A percentile compares a stretch with the other conserved stretches of the same genome.
Evolutionary conservation across 2,329 filamentous ascomycete genomes (phyloP).

Genomic region (Fusarium nurragi): DNA sequence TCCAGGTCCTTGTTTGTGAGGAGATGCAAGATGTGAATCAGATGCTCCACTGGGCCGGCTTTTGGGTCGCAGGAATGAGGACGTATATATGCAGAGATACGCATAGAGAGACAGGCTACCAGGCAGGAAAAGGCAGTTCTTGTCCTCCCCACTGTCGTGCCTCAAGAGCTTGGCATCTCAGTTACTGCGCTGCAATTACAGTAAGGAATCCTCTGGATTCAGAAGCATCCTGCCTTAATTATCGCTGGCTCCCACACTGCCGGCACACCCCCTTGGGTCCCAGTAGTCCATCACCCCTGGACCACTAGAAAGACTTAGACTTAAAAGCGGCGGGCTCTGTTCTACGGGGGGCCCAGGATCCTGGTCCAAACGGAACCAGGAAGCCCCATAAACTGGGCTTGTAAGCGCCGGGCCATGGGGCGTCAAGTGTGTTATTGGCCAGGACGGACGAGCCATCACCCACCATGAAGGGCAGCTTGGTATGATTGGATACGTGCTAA

Average conservation of each 20-base stretch:
- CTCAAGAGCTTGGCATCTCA: not conserved
- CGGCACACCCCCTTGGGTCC: constrained; percentile 21
- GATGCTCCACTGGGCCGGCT: constrained; percentile 35
- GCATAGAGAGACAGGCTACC: constrained; percentile 7
- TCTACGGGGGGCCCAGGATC: constrained; percentile 41
- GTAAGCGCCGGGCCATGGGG: constrained; percentile 49
- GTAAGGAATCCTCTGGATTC: not conserved
- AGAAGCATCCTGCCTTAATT: constrained; percentile 16
- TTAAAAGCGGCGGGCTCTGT: constrained; percentile 41
- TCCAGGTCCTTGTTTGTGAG: constrained; percentile 17
- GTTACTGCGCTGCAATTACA: constrained; percentile 3
- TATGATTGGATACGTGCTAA: constrained; percentile 50
- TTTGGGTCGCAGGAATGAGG: constrained; percentile 38
- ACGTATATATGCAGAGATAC: constrained; percentile 25
- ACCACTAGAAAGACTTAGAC: constrained; percentile 23
- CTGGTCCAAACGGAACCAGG: constrained; percentile 35
- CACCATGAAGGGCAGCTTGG: constrained; percentile 37
- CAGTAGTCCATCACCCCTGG: constrained; percentile 5
- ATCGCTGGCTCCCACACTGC: constrained; percentile 6
- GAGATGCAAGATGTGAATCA: constrained; percentile 26
- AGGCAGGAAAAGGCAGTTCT: constrained; percentile 8
- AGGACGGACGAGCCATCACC: constrained; percentile 45
- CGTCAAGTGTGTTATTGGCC: constrained; percentile 43
- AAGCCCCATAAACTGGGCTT: constrained; percentile 24
- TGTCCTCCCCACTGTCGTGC: constrained; percentile 1